phyloP scores from a whole-genome alignment of 2,329 filamentous ascomycete species.

The Aureobasidium sp. region DNA sequence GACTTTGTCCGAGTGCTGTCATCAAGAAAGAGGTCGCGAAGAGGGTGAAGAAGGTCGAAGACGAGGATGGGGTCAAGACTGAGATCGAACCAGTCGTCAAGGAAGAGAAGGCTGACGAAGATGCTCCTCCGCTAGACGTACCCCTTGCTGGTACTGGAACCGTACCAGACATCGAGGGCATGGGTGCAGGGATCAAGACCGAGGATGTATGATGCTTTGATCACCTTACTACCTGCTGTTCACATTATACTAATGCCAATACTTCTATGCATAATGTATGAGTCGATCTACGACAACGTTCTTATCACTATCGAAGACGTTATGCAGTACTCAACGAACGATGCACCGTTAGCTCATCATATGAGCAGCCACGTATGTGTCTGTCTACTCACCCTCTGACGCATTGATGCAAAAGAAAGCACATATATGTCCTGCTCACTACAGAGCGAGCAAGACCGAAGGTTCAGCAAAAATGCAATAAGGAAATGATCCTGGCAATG shows the following conservation, averaged over 20 bases:
- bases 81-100: constrained; percentile 22
- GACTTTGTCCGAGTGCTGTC: constrained; percentile 58
- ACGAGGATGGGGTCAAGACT: constrained; percentile 28
- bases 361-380: neutral
- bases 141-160: constrained; percentile 4
- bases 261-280: neutral
- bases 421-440: neutral
- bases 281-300: neutral
- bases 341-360: too few relatives aligned
- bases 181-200: constrained; percentile 17
- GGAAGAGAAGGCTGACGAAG: constrained; percentile 24
- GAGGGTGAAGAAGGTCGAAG: constrained; percentile 38
- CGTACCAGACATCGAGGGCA: constrained; percentile 24
- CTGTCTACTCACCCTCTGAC: neutral
- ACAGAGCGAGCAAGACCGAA: neutral
- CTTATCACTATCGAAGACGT: too few relatives aligned
- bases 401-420: neutral
- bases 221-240: neutral
- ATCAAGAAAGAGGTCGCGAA: constrained; percentile 44
- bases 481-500: constrained; percentile 14
- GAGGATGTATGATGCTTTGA: neutral
- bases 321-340: too few relatives aligned
- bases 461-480: neutral
- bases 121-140: constrained; percentile 24
- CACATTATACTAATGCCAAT: neutral